These are phyloP conservation scores for Ricinus communis DNA, from an alignment of 345 rosid species.

Conservation along the genomic window DNA sequence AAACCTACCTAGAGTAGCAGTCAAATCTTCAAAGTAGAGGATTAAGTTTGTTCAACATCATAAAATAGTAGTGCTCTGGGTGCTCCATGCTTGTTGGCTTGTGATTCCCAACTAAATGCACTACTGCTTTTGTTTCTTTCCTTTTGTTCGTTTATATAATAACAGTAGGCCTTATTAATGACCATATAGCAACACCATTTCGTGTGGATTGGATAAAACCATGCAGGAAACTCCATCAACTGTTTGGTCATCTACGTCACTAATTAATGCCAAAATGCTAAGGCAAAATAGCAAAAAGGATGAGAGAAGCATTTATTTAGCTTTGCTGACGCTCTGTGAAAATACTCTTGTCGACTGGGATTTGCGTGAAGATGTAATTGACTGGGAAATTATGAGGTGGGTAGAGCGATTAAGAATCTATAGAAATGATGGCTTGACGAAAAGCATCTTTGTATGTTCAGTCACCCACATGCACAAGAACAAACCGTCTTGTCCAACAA, in stretches of 20 bases:
- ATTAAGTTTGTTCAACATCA: not conserved
- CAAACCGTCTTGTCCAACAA: slow-evolving; percentile 30
- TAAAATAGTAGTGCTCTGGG: not conserved
- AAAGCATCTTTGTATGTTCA: slow-evolving; percentile 19
- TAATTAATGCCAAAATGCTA: not conserved
- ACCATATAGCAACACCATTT: too few relatives aligned
- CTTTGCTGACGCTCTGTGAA: not conserved
- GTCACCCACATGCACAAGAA: slow-evolving; percentile 41
- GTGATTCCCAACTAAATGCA: not conserved
- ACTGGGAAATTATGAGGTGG: not conserved
- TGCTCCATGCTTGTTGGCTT: not conserved
- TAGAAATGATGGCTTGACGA: not conserved
- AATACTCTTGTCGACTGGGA: not conserved
- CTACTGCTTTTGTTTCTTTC: not conserved
- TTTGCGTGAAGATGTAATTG: not conserved
- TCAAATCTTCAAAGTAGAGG: not conserved
- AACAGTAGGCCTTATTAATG: too few relatives aligned
- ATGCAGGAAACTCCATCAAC: not conserved
- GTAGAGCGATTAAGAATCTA: not conserved
- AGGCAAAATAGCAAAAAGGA: not conserved
- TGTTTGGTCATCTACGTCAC: not conserved
- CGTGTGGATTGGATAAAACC: not conserved
- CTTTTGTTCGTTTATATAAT: not conserved
- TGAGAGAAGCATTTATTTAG: too few relatives aligned
- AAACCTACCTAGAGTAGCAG: too few relatives aligned